phyloP scores from a whole-genome alignment of 2,329 filamentous ascomycete species.

The Metarhizium rileyi region DNA sequence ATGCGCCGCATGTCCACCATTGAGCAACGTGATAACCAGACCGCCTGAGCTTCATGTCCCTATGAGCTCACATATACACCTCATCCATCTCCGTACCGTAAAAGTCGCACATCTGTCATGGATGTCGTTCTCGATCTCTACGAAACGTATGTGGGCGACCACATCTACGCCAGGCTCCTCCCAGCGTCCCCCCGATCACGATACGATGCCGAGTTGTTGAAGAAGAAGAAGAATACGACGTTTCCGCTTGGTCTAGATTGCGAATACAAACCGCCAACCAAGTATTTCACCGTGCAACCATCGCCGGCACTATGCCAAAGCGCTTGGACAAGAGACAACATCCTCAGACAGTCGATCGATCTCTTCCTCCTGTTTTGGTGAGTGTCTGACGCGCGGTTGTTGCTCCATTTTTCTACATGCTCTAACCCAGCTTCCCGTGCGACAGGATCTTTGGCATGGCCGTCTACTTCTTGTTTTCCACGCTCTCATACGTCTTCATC shows the following conservation, averaged over 20 bases:
- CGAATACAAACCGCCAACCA: slow-evolving; percentile 63
- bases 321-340: slow-evolving; percentile 66
- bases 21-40: background rate
- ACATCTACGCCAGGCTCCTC: slow-evolving; percentile 60
- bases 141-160: slow-evolving; percentile 76
- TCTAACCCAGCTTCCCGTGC: background rate
- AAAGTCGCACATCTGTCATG: slow-evolving; percentile 48
- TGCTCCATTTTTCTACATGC: background rate
- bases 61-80: background rate
- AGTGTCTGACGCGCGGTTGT: slow-evolving; percentile 13
- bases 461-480: slow-evolving; percentile 76
- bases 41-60: background rate
- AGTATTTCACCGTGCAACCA: slow-evolving; percentile 60
- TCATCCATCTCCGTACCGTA: background rate
- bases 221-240: slow-evolving; percentile 47
- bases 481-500: slow-evolving; percentile 76
- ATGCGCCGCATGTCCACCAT: background rate
- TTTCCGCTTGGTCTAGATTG: slow-evolving; percentile 45
- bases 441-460: slow-evolving; percentile 75
- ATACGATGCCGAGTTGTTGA: slow-evolving; percentile 39
- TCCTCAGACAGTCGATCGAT: slow-evolving; percentile 62
- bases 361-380: slow-evolving; percentile 84
- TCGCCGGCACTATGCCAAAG: slow-evolving; percentile 71
- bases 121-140: slow-evolving; percentile 81
- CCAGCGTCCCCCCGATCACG: slow-evolving; percentile 48